Base-by-base conservation (phyloP, 495 filamentous ascomycete genomes). In the Penicillium paradoxum region DNA sequence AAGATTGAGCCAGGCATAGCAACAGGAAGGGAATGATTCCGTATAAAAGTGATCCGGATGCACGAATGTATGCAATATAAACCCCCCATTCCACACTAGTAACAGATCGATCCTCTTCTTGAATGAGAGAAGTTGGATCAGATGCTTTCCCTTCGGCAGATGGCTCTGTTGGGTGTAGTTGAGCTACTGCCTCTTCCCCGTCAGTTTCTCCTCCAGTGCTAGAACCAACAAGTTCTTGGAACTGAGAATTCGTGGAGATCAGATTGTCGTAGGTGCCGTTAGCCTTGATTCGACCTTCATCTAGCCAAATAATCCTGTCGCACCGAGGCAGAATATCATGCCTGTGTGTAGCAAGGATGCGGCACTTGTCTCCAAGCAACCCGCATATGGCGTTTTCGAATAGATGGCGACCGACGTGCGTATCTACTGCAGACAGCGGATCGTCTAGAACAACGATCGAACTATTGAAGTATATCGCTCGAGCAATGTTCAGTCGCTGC, bases 371-470 rank as follows among this genome's bases (percentile, higher is more conserved):
- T 58, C 87, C 87, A 43, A 98, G 74, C 19, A 96, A 74, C 21
- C 92, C 93, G 40, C 89, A 84, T 39, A 98, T 96, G 27, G 90
- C 93, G 49, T 95, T 84, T 61, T 97, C 91, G 73, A 97, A 95
- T 62, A 98, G 91, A 65, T 96, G 92, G 10, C 88, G 84, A 10
- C 92, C 93, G 45, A 91, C 88, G 56, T 92, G 87, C 4, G 89
- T 87, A 65, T 93, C 89, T 3, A 93, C 87, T 6, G 89, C 89
- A 5, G 84, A 88, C 10, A 95, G 68, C 2, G 87, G 87, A 62
- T 95, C 89, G 53, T 95, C 89, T 81, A 92, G 81, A 14, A 95
- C 74, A 0, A 92, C 76, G 27, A 91, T 79, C 52, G 89, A 86
- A 8, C 87, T 81, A 55, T 91, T 79, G 56, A 89, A 91, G 59